phyloP scores from a whole-genome alignment of 768 basidiomycete genomes.

The Xanthoconium stramineum region DNA sequence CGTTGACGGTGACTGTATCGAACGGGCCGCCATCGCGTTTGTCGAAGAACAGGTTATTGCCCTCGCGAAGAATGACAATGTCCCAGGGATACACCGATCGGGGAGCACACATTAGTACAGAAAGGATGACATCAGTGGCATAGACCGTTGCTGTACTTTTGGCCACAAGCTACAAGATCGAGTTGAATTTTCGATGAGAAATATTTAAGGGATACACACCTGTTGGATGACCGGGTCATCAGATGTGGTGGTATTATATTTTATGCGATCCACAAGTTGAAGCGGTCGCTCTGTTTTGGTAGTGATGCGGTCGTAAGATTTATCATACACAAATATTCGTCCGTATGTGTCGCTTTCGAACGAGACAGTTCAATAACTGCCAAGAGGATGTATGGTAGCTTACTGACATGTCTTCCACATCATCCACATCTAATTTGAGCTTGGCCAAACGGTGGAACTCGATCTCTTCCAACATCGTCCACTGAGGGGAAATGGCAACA shows the following conservation, averaged over 20 bases:
- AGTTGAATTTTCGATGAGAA: slow-evolving; percentile 5
- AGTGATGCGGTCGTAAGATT: slow-evolving; percentile 90
- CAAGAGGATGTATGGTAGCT: background rate
- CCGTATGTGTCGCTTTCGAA: slow-evolving; percentile 74
- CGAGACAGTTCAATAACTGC: slow-evolving; percentile 5
- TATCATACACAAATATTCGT: slow-evolving; percentile 89
- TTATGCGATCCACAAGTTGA: slow-evolving; percentile 89
- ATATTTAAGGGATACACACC: slow-evolving; percentile 38
- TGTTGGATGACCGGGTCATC: slow-evolving; percentile 97
- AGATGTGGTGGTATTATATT: slow-evolving; percentile 96
- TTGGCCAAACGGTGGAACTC: slow-evolving; percentile 92
- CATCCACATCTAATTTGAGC: slow-evolving; percentile 90
- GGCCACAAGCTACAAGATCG: slow-evolving; percentile 59
- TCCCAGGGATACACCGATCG: slow-evolving; percentile 99
- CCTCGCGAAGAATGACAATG: slow-evolving; percentile 91
- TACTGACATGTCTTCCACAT: slow-evolving; percentile 83
- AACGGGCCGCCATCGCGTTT: slow-evolving; percentile 97
- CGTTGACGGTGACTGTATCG: slow-evolving; percentile 97
- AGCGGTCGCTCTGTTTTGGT: slow-evolving; percentile 91
- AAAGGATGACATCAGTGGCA: slow-evolving; percentile 92
- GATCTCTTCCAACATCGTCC: slow-evolving; percentile 96
- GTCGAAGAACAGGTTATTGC: slow-evolving; percentile 92
- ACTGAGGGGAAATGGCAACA: slow-evolving; percentile 86
- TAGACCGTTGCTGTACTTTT: slow-evolving; percentile 85
- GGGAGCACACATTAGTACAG: slow-evolving; percentile 93